phyloP scores from a whole-genome alignment of 2,329 filamentous ascomycete genomes.

The Apiospora aurea region DNA sequence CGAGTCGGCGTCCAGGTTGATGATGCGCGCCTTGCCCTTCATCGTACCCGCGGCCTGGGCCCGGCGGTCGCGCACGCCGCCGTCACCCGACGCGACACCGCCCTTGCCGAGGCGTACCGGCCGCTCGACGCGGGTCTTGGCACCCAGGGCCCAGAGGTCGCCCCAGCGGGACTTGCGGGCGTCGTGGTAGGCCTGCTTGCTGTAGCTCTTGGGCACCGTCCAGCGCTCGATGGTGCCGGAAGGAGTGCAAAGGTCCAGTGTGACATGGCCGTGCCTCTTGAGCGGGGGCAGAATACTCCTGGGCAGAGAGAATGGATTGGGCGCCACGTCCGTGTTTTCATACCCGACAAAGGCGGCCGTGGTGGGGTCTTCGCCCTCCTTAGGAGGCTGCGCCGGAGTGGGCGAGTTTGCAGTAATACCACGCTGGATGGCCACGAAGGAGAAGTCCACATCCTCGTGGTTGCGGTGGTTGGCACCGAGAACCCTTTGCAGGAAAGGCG shows the following conservation, averaged over 20 bases:
- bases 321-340: slow-evolving; percentile 55
- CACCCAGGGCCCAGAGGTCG: slow-evolving; percentile 93
- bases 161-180: slow-evolving; percentile 92
- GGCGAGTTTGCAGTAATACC: slow-evolving; percentile 61
- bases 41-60: slow-evolving; percentile 35
- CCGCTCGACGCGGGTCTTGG: slow-evolving; percentile 78
- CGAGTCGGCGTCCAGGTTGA: slow-evolving; percentile 46
- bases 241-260: slow-evolving; percentile 89
- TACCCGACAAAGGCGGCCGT: slow-evolving; percentile 77
- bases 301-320: slow-evolving; percentile 74
- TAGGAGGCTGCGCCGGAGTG: slow-evolving; percentile 17
- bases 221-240: slow-evolving; percentile 87
- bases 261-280: slow-evolving; percentile 88
- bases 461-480: slow-evolving; percentile 74
- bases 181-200: slow-evolving; percentile 85
- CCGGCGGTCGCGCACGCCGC: slow-evolving; percentile 51
- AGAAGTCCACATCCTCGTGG: slow-evolving; percentile 90
- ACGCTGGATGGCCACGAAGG: slow-evolving; percentile 85
- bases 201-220: slow-evolving; percentile 86
- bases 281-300: slow-evolving; percentile 80
- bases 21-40: slow-evolving; percentile 49
- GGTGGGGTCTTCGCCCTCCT: slow-evolving; percentile 63
- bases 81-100: slow-evolving; percentile 49
- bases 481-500: slow-evolving; percentile 80
- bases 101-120: slow-evolving; percentile 65